Evolutionary conservation across 495 filamentous ascomycete species (phyloP), one percentile per base, ranked within the genome.

Genomic region (Penicillium manginii): DNA sequence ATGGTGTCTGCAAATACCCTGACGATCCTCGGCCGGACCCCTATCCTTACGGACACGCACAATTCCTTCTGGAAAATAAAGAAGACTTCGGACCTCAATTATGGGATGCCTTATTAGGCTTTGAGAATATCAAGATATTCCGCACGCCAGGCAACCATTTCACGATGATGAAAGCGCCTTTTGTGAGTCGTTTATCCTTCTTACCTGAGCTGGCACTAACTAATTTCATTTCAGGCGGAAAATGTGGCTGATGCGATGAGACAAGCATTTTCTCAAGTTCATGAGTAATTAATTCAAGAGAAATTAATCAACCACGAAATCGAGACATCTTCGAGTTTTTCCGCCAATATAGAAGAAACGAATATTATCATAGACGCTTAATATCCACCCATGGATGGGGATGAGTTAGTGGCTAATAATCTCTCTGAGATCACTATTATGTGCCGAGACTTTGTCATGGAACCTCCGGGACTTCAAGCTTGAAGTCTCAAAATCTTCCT

Each of bases 151-250:
- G 50, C 3, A 52, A 40, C 21, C 50, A 52, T 18, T 52, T 52
- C n/a, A 52, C 32, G 0, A 52, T 52, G 50, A 52, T 52, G 50
- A 39, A 21, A 23, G 10, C 50, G 18, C 50, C 50, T 19, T 40
- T 40, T 22, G 50, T 52, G 5, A 52, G 50, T 51, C 14, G 4
- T 14, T 37, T 37, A 11, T 14, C 35, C 35, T 37, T 3, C 4
- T 37, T 6, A 37, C 2, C 14, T n/a, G 4, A n/a, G 35, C 2
- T 50, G 1, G 19, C 2, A n/a, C 3, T 51, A 37, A 21, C 2
- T 32, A 37, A 37, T 32, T n/a, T 14, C 19, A 2, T 51, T 51
- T 11, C 29, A 51, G 31, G 29, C 15, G 7, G 5, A 10, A 32
- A 8, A 19, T 0, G 14, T 51, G 11, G 49, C 29, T 18, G 29